Conservation (phyloP, 2,329 filamentous ascomycete species). For the Chalara sp. region DNA sequence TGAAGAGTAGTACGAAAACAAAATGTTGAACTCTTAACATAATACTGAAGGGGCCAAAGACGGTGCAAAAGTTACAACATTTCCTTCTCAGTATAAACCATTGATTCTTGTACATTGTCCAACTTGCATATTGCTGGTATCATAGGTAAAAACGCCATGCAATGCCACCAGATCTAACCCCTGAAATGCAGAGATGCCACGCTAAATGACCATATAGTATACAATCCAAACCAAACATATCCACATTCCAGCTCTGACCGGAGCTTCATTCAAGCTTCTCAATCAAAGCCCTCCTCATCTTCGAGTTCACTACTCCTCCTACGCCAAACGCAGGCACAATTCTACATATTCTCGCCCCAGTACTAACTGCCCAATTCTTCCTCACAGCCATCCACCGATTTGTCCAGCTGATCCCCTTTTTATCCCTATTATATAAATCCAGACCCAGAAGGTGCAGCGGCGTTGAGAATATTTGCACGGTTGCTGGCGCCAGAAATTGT, state of each 20-base stretch:
- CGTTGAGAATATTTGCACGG: conserved; percentile 72
- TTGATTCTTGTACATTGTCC: too few relatives aligned
- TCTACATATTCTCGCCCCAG: conserved; percentile 68
- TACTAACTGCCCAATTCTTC: conserved; percentile 70
- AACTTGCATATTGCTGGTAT: too few relatives aligned
- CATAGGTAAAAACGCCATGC: too few relatives aligned
- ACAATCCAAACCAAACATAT: too few relatives aligned
- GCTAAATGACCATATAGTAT: too few relatives aligned
- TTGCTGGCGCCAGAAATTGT: conserved; percentile 75
- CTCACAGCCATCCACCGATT: conserved; percentile 64
- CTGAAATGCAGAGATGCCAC: too few relatives aligned
- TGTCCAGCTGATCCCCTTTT: conserved; percentile 34
- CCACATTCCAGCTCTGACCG: background rate
- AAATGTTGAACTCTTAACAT: too few relatives aligned
- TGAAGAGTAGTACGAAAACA: too few relatives aligned
- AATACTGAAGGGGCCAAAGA: too few relatives aligned
- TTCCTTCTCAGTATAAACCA: too few relatives aligned
- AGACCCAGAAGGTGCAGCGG: conserved; percentile 80
- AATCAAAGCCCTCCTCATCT: conserved; percentile 62
- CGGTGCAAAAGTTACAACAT: too few relatives aligned
- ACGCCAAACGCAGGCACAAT: conserved; percentile 87
- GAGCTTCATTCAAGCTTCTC: conserved; percentile 12
- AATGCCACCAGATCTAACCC: too few relatives aligned
- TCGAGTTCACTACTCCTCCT: conserved; percentile 77
- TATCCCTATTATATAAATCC: conserved; percentile 73